These are phyloP conservation scores for Ustanciosporium gigantosporum DNA, from an alignment of 1,284 basidiomycete species.

Conservation along the genomic window DNA sequence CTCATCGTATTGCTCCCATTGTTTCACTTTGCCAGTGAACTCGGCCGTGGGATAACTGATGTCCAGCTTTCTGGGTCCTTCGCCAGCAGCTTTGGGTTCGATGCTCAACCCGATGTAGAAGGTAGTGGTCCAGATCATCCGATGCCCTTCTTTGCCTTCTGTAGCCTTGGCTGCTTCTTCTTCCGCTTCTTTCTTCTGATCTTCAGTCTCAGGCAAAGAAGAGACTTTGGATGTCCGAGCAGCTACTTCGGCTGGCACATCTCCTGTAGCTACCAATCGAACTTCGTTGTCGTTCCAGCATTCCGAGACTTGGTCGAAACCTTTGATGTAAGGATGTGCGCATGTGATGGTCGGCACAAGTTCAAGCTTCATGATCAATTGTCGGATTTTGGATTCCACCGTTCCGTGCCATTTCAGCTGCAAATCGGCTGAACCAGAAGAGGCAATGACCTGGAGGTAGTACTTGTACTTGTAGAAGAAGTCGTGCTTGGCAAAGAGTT, in stretches of 20 bases:
- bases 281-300: slow-evolving; percentile 75
- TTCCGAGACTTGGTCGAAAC: slow-evolving; percentile 83
- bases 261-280: slow-evolving; percentile 52
- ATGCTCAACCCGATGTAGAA: slow-evolving; percentile 96
- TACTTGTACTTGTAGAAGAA: slow-evolving; percentile 97
- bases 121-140: slow-evolving; percentile 84
- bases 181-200: slow-evolving; percentile 38
- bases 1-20: slow-evolving; percentile 95
- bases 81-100: slow-evolving; percentile 73
- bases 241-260: slow-evolving; percentile 54
- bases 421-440: slow-evolving; percentile 74
- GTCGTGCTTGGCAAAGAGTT: slow-evolving; percentile 86
- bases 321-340: slow-evolving; percentile 93
- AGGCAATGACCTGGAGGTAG: slow-evolving; percentile 97
- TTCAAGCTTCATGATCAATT: slow-evolving; percentile 96
- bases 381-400: slow-evolving; percentile 94
- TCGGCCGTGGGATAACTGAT: slow-evolving; percentile 95
- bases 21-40: slow-evolving; percentile 91
- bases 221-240: slow-evolving; percentile 47
- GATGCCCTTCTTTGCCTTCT: slow-evolving; percentile 64
- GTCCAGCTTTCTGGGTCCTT: slow-evolving; percentile 74
- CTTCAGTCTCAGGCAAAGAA: slow-evolving; percentile 44
- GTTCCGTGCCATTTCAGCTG: slow-evolving; percentile 97
- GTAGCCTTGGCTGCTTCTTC: slow-evolving; percentile 43
- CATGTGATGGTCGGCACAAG: slow-evolving; percentile 85